Conservation (phyloP, 805 yeast species). For the Pichia thaimueangensis region DNA sequence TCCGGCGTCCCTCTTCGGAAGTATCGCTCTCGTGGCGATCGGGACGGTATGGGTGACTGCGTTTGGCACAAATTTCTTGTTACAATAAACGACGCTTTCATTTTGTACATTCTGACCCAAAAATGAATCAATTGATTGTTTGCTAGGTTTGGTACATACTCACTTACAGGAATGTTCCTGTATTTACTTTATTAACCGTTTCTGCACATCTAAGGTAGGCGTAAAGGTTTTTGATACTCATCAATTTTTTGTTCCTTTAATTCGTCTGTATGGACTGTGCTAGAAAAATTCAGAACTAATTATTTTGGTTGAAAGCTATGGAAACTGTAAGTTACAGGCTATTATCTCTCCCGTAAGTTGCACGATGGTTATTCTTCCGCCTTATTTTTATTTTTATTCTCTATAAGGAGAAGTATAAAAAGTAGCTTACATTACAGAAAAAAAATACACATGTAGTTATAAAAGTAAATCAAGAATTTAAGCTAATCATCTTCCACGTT, state of each 20-base stretch:
- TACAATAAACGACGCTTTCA: constrained; percentile 28
- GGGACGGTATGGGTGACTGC: constrained; percentile 30
- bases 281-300: constrained; percentile 9
- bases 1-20: constrained; percentile 27
- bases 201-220: constrained; percentile 21
- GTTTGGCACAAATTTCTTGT: constrained; percentile 32
- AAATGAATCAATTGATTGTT: neutral
- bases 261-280: constrained; percentile 23
- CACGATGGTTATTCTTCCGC: neutral
- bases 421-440: too few relatives aligned
- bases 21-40: constrained; percentile 12
- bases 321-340: constrained; percentile 15
- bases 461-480: neutral
- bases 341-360: neutral
- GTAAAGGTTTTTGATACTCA: constrained; percentile 1
- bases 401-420: too few relatives aligned
- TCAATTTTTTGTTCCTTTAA: too few relatives aligned
- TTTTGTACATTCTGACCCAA: constrained; percentile 29
- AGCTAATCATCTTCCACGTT: constrained; percentile 25
- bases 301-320: constrained; percentile 6
- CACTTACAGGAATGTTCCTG: neutral
- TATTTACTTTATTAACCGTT: neutral
- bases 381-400: too few relatives aligned
- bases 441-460: neutral
- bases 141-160: neutral